Evolutionary conservation across 257 asterid genomes (phyloP).

Genomic region (Schizonepeta tenuifolia): DNA sequence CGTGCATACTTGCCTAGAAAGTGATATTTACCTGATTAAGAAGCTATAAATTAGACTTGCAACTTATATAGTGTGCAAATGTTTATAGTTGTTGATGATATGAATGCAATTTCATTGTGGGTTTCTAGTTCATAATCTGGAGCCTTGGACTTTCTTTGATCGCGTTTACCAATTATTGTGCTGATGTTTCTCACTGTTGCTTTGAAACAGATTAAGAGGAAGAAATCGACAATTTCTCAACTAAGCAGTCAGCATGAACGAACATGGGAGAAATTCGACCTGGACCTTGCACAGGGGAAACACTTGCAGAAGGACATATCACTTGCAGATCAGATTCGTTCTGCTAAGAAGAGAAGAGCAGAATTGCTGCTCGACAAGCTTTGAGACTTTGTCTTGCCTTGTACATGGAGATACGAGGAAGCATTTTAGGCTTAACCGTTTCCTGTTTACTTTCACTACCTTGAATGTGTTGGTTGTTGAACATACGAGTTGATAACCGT

Average conservation of each 20-base stretch:
- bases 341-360: conserved; percentile 64
- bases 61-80: neutral
- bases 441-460: neutral
- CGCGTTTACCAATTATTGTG: neutral
- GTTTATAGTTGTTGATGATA: neutral
- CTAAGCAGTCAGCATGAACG: conserved; percentile 50
- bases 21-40: neutral
- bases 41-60: neutral
- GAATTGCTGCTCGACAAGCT: conserved; percentile 42
- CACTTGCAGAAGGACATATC: conserved; percentile 49
- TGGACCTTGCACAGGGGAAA: conserved; percentile 43
- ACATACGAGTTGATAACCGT: neutral
- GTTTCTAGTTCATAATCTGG: neutral
- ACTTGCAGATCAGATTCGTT: conserved; percentile 80
- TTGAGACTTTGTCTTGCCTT: conserved; percentile 1
- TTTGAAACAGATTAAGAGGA: conserved; percentile 64
- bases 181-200: conserved; percentile 4
- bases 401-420: neutral
- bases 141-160: neutral
- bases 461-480: neutral
- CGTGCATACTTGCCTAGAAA: neutral
- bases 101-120: neutral
- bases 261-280: conserved; percentile 73
- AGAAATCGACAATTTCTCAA: conserved; percentile 51
- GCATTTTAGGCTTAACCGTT: neutral